phyloP scores from a whole-genome alignment of 176 grass and related monocot genomes.

The Alloteropsis semialata region DNA sequence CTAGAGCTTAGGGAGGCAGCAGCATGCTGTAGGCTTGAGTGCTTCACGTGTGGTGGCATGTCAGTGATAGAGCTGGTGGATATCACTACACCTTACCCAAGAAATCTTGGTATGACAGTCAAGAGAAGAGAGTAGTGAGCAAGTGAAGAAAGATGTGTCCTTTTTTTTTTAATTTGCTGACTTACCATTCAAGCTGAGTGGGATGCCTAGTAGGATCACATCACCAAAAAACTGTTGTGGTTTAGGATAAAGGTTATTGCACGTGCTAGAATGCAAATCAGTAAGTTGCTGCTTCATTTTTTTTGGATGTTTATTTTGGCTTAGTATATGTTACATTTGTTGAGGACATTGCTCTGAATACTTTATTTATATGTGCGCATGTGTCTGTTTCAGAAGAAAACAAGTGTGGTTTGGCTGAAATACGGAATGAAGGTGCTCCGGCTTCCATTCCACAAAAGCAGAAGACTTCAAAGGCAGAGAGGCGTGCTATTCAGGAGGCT shows the following conservation, averaged over 20 bases:
- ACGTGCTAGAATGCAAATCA: background rate
- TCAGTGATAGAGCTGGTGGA: background rate
- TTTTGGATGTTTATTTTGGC: conserved; percentile 1
- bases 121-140: background rate
- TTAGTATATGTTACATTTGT: background rate
- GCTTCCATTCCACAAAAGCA: conserved; percentile 45
- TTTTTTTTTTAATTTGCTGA: background rate
- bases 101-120: background rate
- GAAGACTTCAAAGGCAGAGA: conserved; percentile 62
- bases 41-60: background rate
- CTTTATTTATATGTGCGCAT: background rate
- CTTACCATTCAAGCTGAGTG: background rate
- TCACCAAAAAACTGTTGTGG: background rate
- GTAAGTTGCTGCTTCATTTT: background rate
- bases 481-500: conserved; percentile 49
- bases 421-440: conserved; percentile 3
- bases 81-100: background rate
- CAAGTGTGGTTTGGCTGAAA: conserved; percentile 40
- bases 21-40: background rate
- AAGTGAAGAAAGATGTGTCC: background rate
- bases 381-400: conserved; percentile 56
- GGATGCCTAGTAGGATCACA: background rate
- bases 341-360: background rate
- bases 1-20: background rate
- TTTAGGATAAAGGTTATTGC: background rate